Evolutionary conservation across 2,329 filamentous ascomycete species (phyloP), one percentile per base, ranked within the genome.

Genomic region (Sporothrix schenckii): DNA sequence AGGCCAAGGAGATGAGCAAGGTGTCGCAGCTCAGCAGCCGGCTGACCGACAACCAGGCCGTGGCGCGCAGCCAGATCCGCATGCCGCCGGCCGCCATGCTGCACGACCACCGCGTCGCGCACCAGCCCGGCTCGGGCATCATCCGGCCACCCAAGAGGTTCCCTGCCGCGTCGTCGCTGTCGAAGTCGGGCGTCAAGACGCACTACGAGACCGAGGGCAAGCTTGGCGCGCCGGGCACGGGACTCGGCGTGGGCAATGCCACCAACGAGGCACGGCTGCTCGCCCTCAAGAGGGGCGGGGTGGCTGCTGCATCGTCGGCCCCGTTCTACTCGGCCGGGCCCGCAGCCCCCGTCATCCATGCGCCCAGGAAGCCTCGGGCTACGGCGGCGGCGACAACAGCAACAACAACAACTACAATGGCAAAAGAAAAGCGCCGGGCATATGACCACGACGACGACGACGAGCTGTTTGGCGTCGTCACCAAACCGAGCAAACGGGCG

Each of bases 1-100:
- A 90, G 75, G 85, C 85, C 6, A 82, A 81, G 61, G 85, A 88
- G 74, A 85, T 88, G 56, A 80, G 80, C 68, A 81, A 77, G 49
- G 83, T 85, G 73, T 82, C 83, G 68, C 80, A 80, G 44, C 79
- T 87, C 47, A 80, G 82, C 21, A 82, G 77, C 13, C 82, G 77
- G 10, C 78, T 80, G 14, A 77, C 79, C 1, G 78, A 80, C 69
- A 73, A 77, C 71, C 72, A 81, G 39, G 60, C 72, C 44, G 76
- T 79, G 34, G 77, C 75, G 19, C 73, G 77, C 7, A 78, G 78
- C n/a, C 80, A 81, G 74, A 81, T 89, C 56, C 77, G 71, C 24
- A 80, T 79, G 60, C 86, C 87, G 0, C 88, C 88, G 7, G 75
- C 79, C 1, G 82, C 81, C 66, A 87, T 89, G 86, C 75, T 87